Conservation (phyloP, 257 asterid genomes). For the Linaria vulgaris region DNA sequence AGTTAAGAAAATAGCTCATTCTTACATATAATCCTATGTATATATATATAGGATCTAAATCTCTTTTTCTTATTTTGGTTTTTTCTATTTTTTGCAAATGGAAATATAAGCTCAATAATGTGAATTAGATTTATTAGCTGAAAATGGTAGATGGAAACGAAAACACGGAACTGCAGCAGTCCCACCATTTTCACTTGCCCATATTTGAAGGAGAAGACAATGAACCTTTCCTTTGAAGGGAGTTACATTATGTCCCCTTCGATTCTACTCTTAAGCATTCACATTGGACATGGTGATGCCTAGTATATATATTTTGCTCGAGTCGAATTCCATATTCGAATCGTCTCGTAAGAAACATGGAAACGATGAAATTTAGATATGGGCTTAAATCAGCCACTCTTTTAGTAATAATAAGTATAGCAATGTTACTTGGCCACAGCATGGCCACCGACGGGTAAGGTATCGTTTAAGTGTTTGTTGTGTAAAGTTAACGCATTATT, state of each 20-base stretch:
- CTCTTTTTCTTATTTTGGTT: too few relatives aligned
- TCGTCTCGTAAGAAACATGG: slow-evolving; percentile 16
- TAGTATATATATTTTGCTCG: slow-evolving; percentile 8
- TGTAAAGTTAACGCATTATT: not conserved
- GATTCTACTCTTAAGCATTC: slow-evolving; percentile 3
- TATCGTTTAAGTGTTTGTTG: not conserved
- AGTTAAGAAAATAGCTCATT: too few relatives aligned
- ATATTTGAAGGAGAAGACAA: slow-evolving; percentile 18
- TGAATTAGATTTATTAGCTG: too few relatives aligned
- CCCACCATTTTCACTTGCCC: slow-evolving; percentile 15
- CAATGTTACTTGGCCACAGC: slow-evolving; percentile 15
- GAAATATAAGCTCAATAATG: too few relatives aligned
- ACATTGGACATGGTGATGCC: not conserved
- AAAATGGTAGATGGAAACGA: not conserved
- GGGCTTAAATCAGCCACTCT: slow-evolving; percentile 9
- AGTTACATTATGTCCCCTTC: slow-evolving; percentile 25
- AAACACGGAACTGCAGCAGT: not conserved
- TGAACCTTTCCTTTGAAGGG: slow-evolving; percentile 41
- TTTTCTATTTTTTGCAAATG: too few relatives aligned
- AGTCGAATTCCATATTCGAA: not conserved
- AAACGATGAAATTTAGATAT: slow-evolving; percentile 20
- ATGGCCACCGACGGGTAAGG: slow-evolving; percentile 22
- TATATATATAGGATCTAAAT: too few relatives aligned
- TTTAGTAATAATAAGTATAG: slow-evolving; percentile 5
- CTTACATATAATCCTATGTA: too few relatives aligned